These are phyloP conservation scores for Echium plantagineum DNA, from an alignment of 257 asterid species.

Conservation along the genomic window DNA sequence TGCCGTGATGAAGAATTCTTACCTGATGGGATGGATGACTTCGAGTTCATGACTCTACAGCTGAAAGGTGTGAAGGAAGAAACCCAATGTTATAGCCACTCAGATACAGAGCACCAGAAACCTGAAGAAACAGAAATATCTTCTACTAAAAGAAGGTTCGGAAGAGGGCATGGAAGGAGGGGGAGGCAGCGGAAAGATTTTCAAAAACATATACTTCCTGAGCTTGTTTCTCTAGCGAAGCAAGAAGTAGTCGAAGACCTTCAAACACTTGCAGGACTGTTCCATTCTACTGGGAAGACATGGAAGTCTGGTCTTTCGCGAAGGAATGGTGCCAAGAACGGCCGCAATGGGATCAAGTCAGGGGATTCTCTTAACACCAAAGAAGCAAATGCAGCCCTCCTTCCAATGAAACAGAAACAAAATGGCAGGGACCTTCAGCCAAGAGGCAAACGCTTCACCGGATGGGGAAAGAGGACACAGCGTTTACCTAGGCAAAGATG, in stretches of 20 bases:
- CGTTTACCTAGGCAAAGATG: constrained; percentile 62
- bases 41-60: constrained; percentile 54
- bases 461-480: constrained; percentile 78
- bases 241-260: constrained; percentile 60
- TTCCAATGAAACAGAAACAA: constrained; percentile 17
- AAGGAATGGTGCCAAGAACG: constrained; percentile 21
- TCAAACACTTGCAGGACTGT: constrained; percentile 48
- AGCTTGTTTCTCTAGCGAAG: constrained; percentile 47
- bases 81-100: constrained; percentile 10
- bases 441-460: constrained; percentile 35
- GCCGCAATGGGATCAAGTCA: constrained; percentile 32
- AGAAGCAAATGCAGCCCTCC: constrained; percentile 9
- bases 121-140: constrained; percentile 19
- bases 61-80: constrained; percentile 41
- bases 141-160: constrained; percentile 19
- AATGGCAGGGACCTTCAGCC: constrained; percentile 11
- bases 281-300: constrained; percentile 25
- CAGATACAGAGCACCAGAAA: constrained; percentile 7
- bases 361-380: constrained; percentile 12
- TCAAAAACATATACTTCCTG: constrained; percentile 60
- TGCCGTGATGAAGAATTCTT: constrained; percentile 16
- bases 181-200: constrained; percentile 49
- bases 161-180: constrained; percentile 41
- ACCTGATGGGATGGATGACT: constrained; percentile 48
- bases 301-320: constrained; percentile 17